Evolutionary conservation across 2,329 filamentous ascomycete species (phyloP), one percentile per base, ranked within the genome.

Genomic region (Teratosphaeria zuluensis): DNA sequence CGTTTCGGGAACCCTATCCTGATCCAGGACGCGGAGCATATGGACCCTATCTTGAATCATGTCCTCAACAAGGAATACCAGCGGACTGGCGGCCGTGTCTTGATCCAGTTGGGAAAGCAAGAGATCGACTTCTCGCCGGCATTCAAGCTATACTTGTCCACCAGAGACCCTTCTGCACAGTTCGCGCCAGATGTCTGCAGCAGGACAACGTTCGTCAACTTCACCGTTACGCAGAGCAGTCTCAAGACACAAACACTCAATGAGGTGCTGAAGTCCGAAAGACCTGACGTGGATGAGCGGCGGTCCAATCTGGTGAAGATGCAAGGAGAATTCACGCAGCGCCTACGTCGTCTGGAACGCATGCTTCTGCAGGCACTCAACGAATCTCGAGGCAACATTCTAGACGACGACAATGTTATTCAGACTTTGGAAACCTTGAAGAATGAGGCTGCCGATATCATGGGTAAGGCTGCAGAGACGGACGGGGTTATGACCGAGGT

Each of bases 1-100:
- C 90, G 94, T 71, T 99, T 99, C 75, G 94, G 94, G 70, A 99
- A 99, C 71, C 92, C 94, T 1, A 99, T 99, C 65, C 84, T 99
- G 61, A 99, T 99, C 61, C 94, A 99, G 74, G 94, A 99, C 73
- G 95, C 94, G 0, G 95, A 99, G 75, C 89, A 99, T 72, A 79
- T 99, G 59, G 94, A 99, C 70, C 95, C 95, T 0, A 92, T 99
- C 60, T 85, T 99, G 68, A 99, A 97, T 70, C 94, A 99, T 68
- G 92, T 99, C 58, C 84, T 99, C 75, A 99, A 99, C 78, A 99
- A 99, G 74, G 94, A 99, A 72, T 99, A 99, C 74, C 95, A 99
- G 75, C 95, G 92, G 78, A 99, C 95, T 31, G 94, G 94, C 66
- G 94, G 94, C 24, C 92, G 94, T 82, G 92, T 97, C 53, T 85